Conservation (phyloP, 1,139 yeast genomes). For the Meyerozyma guilliermondii region DNA sequence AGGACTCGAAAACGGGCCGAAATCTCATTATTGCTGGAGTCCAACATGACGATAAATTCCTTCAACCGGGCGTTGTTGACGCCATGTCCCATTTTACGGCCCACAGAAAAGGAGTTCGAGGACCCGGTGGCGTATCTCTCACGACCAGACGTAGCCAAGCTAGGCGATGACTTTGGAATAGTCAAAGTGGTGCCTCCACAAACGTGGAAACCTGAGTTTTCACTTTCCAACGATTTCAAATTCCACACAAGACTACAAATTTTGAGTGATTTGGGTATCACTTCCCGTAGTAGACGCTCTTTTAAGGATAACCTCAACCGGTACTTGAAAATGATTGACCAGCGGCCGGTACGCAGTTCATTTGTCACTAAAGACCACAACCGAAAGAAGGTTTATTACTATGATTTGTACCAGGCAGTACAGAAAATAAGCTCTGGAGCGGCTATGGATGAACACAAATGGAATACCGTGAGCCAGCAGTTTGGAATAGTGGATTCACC, state of each 20-base stretch:
- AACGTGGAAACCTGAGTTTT: conserved; percentile 45
- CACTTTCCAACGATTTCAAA: conserved; percentile 48
- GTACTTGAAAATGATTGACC: conserved; percentile 44
- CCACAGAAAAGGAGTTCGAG: conserved; percentile 48
- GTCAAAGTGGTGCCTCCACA: conserved; percentile 62
- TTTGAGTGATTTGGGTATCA: conserved; percentile 56
- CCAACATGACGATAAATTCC: conserved; percentile 3
- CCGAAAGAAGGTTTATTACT: conserved; percentile 31
- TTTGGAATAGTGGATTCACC: conserved; percentile 19
- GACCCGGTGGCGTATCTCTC: conserved; percentile 63
- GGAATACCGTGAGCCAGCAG: conserved; percentile 29
- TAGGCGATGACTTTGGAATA: conserved; percentile 61
- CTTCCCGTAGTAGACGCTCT: conserved; percentile 57
- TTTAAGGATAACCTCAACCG: conserved; percentile 58
- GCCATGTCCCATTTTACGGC: conserved; percentile 55
- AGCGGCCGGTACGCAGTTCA: conserved; percentile 15
- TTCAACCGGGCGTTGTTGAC: conserved; percentile 24
- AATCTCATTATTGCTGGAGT: conserved; percentile 4
- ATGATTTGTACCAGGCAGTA: conserved; percentile 52
- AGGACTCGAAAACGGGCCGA: conserved; percentile 4
- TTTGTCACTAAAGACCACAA: conserved; percentile 3
- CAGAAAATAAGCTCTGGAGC: conserved; percentile 22
- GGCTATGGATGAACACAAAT: conserved; percentile 18
- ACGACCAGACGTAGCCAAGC: conserved; percentile 38
- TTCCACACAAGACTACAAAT: conserved; percentile 66